Base-by-base conservation (phyloP, 2,329 filamentous ascomycete genomes). In the Penicillium hordei region DNA sequence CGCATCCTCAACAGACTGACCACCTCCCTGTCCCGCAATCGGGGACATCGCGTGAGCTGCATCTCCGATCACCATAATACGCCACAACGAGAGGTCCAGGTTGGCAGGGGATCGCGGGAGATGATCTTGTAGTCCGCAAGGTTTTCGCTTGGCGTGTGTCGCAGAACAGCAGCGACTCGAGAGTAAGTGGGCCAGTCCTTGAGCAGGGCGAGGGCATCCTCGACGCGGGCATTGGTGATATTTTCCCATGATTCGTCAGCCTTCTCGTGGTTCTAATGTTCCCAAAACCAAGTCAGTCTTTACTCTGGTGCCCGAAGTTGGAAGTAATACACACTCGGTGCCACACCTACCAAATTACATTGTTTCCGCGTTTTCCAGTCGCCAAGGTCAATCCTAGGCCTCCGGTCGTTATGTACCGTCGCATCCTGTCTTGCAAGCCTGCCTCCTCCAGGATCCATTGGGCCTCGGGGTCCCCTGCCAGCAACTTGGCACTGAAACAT, bases 11-110 rank as follows among this genome's bases (percentile, higher is more conserved):
- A 53, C 23, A 13, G 39, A 44, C 29, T 46, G 50, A 21, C 50
- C 31, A 27, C 50, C 40, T 19, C 50, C 31, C 34, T 53, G 50
- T 17, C 50, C 50, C 21, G 21, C 50, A 27, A 53, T 45, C 4
- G 50, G 29, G 9, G 39, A 46, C 39, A 44, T 44, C 2, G 50
- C 29, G 17, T 53, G 50, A 5, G 50, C 50, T 19, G 50, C 50
- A 53, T 53, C 50, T 21, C 50, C 50, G 4, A 53, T 21, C 21
- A 46, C n/a, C 29, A 53, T 53, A 17, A 53, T 31, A 6, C 40
- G 50, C 23, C 50, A 10, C 34, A 21, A 17, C 31, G 17, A 27
- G 50, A 53, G 17, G 13, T 36, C 50, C 50, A 53, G 17, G 27
- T 34, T 3, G 27, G 31, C 17, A 53, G 27, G 8, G 27, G 27